A percentile compares a stretch with the other conserved stretches of the same genome.
phyloP scores from a whole-genome alignment of 257 asterid species.

The Petrea volubilis region DNA sequence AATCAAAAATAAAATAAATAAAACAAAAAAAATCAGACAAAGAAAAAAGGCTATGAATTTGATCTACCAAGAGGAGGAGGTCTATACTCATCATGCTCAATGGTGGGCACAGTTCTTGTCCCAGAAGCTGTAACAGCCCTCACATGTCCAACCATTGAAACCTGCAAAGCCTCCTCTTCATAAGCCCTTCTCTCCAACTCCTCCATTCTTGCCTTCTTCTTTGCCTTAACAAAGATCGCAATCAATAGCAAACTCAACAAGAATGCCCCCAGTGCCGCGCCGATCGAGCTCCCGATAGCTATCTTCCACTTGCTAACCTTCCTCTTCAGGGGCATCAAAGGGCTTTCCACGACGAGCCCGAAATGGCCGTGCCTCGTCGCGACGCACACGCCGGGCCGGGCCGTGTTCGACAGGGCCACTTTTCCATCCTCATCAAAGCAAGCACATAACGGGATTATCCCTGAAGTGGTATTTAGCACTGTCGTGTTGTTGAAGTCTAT shows the following conservation, averaged over 20 bases:
- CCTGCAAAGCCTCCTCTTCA: slow-evolving; percentile 92
- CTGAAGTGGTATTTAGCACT: slow-evolving; percentile 27
- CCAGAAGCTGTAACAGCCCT: slow-evolving; percentile 73
- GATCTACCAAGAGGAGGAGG: slow-evolving; percentile 30
- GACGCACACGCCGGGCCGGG: slow-evolving; percentile 47
- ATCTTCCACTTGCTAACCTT: slow-evolving; percentile 51
- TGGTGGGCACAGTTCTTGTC: slow-evolving; percentile 64
- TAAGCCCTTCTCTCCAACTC: slow-evolving; percentile 86
- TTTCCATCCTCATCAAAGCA: slow-evolving; percentile 62
- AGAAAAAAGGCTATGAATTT: background rate
- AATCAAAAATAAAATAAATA: too few relatives aligned
- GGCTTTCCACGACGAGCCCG: slow-evolving; percentile 73
- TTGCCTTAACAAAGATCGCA: slow-evolving; percentile 69
- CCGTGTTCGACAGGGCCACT: slow-evolving; percentile 45
- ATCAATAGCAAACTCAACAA: slow-evolving; percentile 59
- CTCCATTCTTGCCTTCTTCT: slow-evolving; percentile 86
- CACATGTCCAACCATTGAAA: slow-evolving; percentile 96
- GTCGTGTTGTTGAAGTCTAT: slow-evolving; percentile 51
- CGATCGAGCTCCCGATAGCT: slow-evolving; percentile 64
- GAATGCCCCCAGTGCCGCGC: slow-evolving; percentile 70
- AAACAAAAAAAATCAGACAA: too few relatives aligned
- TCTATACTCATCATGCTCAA: slow-evolving; percentile 56
- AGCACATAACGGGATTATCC: slow-evolving; percentile 67
- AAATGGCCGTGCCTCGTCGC: slow-evolving; percentile 54
- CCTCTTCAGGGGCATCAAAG: slow-evolving; percentile 61